Evolutionary conservation across 768 basidiomycete species (phyloP), one percentile per base, ranked within the genome.

Genomic region (Psilocybe tampanensis): DNA sequence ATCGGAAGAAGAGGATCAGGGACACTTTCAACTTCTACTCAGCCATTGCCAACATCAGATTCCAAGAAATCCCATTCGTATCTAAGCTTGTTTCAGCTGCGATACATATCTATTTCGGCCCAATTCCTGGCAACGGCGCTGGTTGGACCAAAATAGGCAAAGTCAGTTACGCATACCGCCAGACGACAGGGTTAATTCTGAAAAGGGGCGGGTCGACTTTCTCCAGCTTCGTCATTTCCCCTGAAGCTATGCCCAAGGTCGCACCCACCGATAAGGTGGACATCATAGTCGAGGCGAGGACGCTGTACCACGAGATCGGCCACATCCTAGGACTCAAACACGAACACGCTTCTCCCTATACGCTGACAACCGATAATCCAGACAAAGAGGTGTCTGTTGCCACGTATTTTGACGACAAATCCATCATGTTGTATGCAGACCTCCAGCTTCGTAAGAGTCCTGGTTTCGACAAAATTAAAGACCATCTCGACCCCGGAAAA

Each of bases 121-220:
- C 36, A 39, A 39, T 8, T 13, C 36, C 12, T 18, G 18, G 18
- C n/a, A n/a, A n/a, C 5, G 24, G 29, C 15, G 47, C 54, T 17
- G 54, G 45, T 0, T 60, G 54, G 54, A 33, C 33, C 33, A 18
- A 44, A 17, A 29, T 56, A 29, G 59, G 54, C 29, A 44, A 45
- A 22, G 11, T 15, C n/a, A 24, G 43, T 21, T 18, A 47, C 15
- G 44, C 34, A 17, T 51, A 36, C 11, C 54, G 48, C 21, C 55
- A 52, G 12, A 32, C 19, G 12, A 2, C 36, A 9, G 18, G 2
- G 4, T n/a, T 19, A 15, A 52, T 55, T 24, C n/a, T 23, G 9
- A 12, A 17, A n/a, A 22, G 0, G 33, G 59, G 59, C 26, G 58
- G 58, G 15, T 39, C 44, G 24, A 17, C 19, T 7, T 47, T 52